Conservation (phyloP, 1,139 yeast species). For the Geotrichum europaeum region DNA sequence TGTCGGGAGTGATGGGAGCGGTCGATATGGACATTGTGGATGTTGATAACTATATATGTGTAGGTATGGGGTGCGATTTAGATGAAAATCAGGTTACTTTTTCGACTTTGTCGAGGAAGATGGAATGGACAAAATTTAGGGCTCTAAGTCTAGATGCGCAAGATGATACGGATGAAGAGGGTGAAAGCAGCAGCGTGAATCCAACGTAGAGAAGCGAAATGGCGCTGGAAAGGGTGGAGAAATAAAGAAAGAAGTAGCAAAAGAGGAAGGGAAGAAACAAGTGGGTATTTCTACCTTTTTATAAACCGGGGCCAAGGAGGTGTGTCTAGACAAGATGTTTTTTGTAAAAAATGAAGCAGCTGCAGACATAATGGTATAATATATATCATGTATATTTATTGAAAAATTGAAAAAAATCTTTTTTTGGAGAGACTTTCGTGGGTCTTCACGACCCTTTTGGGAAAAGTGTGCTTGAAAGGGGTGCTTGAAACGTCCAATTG, state of each 20-base stretch:
- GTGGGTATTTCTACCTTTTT: background rate
- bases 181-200: background rate
- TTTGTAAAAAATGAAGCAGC: background rate
- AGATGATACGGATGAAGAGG: background rate
- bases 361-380: background rate
- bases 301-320: background rate
- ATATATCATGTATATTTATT: too few species aligned
- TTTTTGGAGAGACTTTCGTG: background rate
- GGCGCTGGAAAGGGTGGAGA: background rate
- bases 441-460: background rate
- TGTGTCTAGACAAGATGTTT: background rate
- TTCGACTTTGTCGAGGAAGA: background rate
- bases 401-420: background rate
- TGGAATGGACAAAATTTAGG: background rate
- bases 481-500: background rate
- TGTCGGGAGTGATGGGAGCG: conserved; percentile 1
- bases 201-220: background rate
- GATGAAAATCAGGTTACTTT: background rate
- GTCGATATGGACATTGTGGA: conserved; percentile 11
- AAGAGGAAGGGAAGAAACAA: background rate
- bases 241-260: background rate
- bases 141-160: background rate
- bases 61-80: background rate
- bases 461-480: background rate
- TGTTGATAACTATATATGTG: background rate